phyloP scores from a whole-genome alignment of 805 yeast species.

The Wickerhamomyces ciferrii region DNA sequence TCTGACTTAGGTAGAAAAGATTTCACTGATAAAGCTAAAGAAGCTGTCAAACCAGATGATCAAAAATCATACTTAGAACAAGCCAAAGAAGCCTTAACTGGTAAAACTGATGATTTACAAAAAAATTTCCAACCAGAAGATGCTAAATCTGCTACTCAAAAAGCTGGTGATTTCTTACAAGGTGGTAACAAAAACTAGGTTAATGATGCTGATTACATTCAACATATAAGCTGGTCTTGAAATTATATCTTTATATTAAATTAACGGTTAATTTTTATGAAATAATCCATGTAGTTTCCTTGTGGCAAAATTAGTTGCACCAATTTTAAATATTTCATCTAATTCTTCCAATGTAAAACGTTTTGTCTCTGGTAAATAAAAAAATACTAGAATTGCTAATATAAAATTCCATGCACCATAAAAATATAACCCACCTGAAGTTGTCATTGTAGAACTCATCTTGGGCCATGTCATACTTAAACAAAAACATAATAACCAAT shows the following conservation, averaged over 20 bases:
- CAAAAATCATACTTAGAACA: constrained; percentile 61
- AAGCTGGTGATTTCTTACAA: constrained; percentile 55
- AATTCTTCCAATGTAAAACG: constrained; percentile 71
- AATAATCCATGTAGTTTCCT: too few species aligned
- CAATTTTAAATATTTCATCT: constrained; percentile 55
- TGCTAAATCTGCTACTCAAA: constrained; percentile 67
- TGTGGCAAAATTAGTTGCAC: constrained; percentile 7
- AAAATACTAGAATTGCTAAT: constrained; percentile 41
- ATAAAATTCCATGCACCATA: constrained; percentile 49
- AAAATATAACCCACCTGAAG: constrained; percentile 45
- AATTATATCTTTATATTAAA: too few species aligned
- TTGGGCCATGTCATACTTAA: constrained; percentile 55
- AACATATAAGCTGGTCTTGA: too few species aligned
- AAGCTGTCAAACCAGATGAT: constrained; percentile 64
- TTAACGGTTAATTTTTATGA: too few species aligned
- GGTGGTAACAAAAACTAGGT: constrained; percentile 27
- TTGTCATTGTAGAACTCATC: constrained; percentile 36
- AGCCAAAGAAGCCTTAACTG: constrained; percentile 68
- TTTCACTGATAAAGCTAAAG: constrained; percentile 62
- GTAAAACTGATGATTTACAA: constrained; percentile 60
- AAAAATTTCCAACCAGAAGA: constrained; percentile 55
- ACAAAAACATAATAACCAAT: constrained; percentile 35
- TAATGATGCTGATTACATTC: too few species aligned
- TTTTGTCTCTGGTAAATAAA: constrained; percentile 56
- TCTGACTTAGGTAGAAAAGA: constrained; percentile 68